Evolutionary conservation across 768 basidiomycete species (phyloP).

Genomic region (Mycena rosella): DNA sequence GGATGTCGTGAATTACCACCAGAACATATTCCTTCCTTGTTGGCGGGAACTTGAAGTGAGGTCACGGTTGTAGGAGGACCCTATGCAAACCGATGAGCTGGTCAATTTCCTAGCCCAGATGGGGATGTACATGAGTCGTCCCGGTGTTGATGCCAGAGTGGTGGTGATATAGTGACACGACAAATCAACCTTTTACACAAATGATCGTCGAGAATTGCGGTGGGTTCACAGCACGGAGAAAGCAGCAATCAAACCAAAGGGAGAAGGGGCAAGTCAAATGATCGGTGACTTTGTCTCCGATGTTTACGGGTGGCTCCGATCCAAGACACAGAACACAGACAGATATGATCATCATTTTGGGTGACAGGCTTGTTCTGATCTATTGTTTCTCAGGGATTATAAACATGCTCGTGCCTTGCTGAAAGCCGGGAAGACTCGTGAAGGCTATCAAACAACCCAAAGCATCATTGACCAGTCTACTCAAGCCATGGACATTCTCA

Average conservation of each 20-base stretch:
- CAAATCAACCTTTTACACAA: conserved; percentile 9
- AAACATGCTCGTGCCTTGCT: too few relatives aligned
- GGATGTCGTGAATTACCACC: conserved; percentile 20
- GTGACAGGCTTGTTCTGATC: too few relatives aligned
- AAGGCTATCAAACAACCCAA: too few relatives aligned
- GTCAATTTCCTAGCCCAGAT: neutral
- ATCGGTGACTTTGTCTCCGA: neutral
- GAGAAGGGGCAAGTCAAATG: neutral
- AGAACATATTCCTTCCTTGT: conserved; percentile 36
- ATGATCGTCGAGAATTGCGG: conserved; percentile 37
- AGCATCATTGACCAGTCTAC: too few relatives aligned
- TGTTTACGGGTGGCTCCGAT: neutral
- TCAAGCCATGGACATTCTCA: too few relatives aligned
- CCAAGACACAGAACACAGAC: conserved; percentile 26
- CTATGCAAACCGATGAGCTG: neutral
- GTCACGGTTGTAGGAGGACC: neutral
- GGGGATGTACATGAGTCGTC: neutral
- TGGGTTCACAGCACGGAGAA: conserved; percentile 34
- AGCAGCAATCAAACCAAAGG: neutral
- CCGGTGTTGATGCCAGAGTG: neutral
- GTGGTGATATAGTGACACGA: neutral
- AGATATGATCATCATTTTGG: too few relatives aligned
- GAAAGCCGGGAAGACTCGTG: too few relatives aligned
- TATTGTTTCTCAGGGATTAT: too few relatives aligned
- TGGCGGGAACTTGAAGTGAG: conserved; percentile 8